Evolutionary conservation across 169 alveolate species (phyloP), one percentile per base, ranked within the genome.

Genomic region (Cystoisospora suis): DNA sequence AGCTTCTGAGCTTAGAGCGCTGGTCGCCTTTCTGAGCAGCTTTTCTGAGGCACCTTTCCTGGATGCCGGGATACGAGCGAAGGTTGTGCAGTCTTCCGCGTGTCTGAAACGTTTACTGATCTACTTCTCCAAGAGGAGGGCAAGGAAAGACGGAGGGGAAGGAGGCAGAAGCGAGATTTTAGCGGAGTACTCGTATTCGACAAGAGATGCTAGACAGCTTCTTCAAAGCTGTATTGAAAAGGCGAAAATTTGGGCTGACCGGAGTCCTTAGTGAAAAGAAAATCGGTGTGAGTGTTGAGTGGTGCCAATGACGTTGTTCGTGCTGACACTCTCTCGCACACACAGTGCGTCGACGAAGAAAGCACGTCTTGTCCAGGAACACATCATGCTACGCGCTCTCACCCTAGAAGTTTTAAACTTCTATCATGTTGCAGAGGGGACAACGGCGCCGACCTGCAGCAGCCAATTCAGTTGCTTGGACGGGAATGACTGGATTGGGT

Each of bases 151-250:
- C n/a, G 32, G 58, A 29, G 56, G 34, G 4, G 58, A 72, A 3
- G 83, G 58, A 46, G 36, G 32, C 58, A 27, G 56, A 0, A 29
- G 15, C 83, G 77, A 65, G n/a, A 36, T 65, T 2, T 44, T 65
- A 4, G 56, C 23, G 3, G 83, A 72, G 32, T 72, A 40, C 34
- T 29, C 20, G 2, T n/a, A 34, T n/a, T 23, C 85, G 0, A 75
- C 49, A 0, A 27, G 20, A 29, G 91, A 70, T 1, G 91, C 86
- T 3, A 65, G 85, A 46, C 86, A 86, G 45, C 46, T 69, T 47
- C 91, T 86, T 38, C 86, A 70, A 40, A 44, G 47, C 32, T 86
- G 86, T 58, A 69, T 86, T 44, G 83, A 86, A 40, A 75, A 86
- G 61, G 91, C 81, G 27, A 77, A 70, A 17, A 44, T 56, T 20